Evolutionary conservation across 176 grass and related monocot species (phyloP), one percentile per base, ranked within the genome.

Genomic region (Bonia amplexicaulis): DNA sequence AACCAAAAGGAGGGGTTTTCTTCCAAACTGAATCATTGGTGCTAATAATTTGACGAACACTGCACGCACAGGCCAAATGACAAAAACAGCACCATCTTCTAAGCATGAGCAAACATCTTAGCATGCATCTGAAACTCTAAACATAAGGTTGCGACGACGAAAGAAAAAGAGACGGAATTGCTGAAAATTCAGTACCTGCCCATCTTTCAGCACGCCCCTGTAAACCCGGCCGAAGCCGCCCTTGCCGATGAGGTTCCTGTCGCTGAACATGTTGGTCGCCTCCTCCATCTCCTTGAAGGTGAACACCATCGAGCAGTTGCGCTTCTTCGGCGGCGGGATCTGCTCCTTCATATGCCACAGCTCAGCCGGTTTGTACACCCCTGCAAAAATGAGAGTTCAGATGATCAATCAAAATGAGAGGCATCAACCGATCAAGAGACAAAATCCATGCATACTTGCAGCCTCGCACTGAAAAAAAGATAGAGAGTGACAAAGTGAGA

Each of bases 211-310:
- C 67, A 92, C 88, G 82, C 93, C 97, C 73, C 90, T 99, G 86
- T 99, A 99, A 4, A 99, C 97, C 55, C 91, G 86, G 26, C 97
- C 97, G 46, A 99, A 99, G n/a, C 97, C 97, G 62, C 97, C 97
- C 79, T 96, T 92, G 74, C 97, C 93, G 44, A 99, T 74, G 86
- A 99, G 81, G 47, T 96, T 99, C 58, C 85, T 82, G 61, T 99
- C 97, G 13, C 74, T 91, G 81, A 96, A 99, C 49, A 76, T 88
- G 57, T 73, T 74, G 68, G 93, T 96, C 1, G 97, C 97, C 57
- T 94, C 92, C 84, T 96, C 93, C 97, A 99, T 99, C 90, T 99
- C 91, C 84, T 94, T 99, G 58, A 99, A 88, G 58, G 97, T 99
- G 92, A 94, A 99, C 68, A 99, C 97, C 84, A 90, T 86, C 7